Evolutionary conservation across 306 rosid genomes (phyloP).

Genomic region (Cicer cuneatum): DNA sequence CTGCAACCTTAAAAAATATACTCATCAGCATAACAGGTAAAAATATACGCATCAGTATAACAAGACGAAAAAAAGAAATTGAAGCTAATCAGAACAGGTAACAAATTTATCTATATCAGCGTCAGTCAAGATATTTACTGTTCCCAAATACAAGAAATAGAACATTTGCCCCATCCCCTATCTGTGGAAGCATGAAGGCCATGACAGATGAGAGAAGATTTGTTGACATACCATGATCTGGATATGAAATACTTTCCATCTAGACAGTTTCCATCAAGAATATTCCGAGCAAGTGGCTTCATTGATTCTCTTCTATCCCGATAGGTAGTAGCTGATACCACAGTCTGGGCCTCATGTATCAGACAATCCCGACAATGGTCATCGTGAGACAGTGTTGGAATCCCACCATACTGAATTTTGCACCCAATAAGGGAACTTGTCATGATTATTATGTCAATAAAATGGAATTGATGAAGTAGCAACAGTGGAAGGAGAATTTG

Average conservation of each 20-base stretch:
- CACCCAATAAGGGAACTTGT: slow-evolving; percentile 41
- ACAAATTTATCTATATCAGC: slow-evolving; percentile 11
- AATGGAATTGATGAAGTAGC: slow-evolving; percentile 10
- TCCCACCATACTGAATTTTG: slow-evolving; percentile 72
- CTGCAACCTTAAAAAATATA: slow-evolving; percentile 71
- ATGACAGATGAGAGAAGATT: slow-evolving; percentile 22
- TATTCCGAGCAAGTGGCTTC: slow-evolving; percentile 76
- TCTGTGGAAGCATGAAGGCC: neutral
- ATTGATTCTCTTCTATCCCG: slow-evolving; percentile 73
- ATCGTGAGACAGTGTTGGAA: slow-evolving; percentile 59
- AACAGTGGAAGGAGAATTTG: slow-evolving; percentile 23
- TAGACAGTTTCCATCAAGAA: slow-evolving; percentile 67
- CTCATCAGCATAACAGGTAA: slow-evolving; percentile 35
- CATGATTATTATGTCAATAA: slow-evolving; percentile 32
- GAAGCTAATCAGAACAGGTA: slow-evolving; percentile 3
- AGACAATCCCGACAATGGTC: slow-evolving; percentile 77
- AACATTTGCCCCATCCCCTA: neutral
- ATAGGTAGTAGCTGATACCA: slow-evolving; percentile 77
- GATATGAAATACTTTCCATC: slow-evolving; percentile 74
- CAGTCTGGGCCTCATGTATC: slow-evolving; percentile 63
- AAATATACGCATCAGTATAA: slow-evolving; percentile 4
- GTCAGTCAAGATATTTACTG: slow-evolving; percentile 20
- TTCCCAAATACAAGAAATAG: slow-evolving; percentile 25
- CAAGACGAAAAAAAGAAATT: neutral
- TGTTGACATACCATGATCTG: slow-evolving; percentile 73